Evolutionary conservation across 2,329 filamentous ascomycete genomes (phyloP), one percentile per base, ranked within the genome.

Genomic region (Aureobasidium lini): DNA sequence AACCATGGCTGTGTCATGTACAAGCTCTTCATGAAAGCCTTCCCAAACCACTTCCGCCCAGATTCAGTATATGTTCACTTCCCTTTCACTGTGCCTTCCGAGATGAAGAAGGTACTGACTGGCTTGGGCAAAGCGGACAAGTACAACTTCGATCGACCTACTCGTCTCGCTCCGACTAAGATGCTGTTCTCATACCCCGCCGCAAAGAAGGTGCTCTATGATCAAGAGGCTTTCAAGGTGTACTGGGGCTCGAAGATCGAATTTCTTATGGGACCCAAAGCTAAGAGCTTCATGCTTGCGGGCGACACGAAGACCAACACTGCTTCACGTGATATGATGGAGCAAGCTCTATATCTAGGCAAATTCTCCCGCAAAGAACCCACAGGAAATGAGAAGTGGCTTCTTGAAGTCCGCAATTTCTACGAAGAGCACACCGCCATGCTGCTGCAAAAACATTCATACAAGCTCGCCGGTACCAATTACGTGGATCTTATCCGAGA

Each of bases 1-100:
- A 77, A 79, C 53, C 73, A 78, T 44, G 78, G 78, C 42, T 77
- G 77, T 49, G 74, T 78, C 54, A 75, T 80, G 63, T 80, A 80
- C 68, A 80, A 79, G 65, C 71, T 81, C n/a, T 74, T 79, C 61
- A 70, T 80, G 60, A 72, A 78, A 50, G 76, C 78, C 2, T 73
- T 81, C 59, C 79, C 79, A 3, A 75, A 78, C 59, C 76, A 75
- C 66, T 79, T 76, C 66, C 70, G 73, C 29, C 74, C 74, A 0
- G 72, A 77, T 61, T 79, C 76, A 0, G 71, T 80, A 53, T 80
- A 79, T 59, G 76, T 75, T 3, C 77, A 80, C 64, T 79, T 76
- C 62, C 78, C 78, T 1, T 65, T 80, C 62, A 78, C 77, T 10
- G 69, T 78, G 10, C 78, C 78, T 1, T 67, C 71, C 13, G 77